A percentile compares a stretch with the other conserved stretches of the same genome.
These are phyloP conservation scores for Plasmopara viticola DNA, from an alignment of 352 stramenopile genomes.

Conservation along the genomic window DNA sequence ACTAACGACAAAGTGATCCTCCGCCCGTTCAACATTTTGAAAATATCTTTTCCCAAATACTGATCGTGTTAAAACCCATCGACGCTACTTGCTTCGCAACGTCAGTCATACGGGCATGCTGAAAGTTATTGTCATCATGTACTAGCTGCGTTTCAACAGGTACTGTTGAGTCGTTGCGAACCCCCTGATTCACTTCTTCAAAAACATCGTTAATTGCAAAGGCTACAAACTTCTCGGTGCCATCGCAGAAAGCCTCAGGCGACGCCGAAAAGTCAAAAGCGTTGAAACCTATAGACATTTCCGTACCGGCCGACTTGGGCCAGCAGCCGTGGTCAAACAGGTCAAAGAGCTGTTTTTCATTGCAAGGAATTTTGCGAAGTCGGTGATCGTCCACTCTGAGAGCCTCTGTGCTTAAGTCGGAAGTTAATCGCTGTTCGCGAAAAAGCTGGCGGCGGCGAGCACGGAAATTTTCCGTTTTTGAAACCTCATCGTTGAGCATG, in stretches of 20 bases:
- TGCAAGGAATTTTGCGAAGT: constrained; percentile 29
- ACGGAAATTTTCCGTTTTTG: constrained; percentile 38
- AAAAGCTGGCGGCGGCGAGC: constrained; percentile 27
- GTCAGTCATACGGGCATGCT: constrained; percentile 8
- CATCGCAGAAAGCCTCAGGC: constrained; percentile 33
- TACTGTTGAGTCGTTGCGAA: not conserved
- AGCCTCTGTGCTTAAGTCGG: constrained; percentile 5
- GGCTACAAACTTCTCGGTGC: constrained; percentile 1
- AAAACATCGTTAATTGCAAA: not conserved
- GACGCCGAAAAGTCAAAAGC: constrained; percentile 40
- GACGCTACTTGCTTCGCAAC: constrained; percentile 14
- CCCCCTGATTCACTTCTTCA: not conserved
- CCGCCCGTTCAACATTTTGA: not conserved
- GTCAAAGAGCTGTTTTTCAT: constrained; percentile 13
- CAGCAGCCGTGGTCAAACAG: constrained; percentile 20
- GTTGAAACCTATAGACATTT: constrained; percentile 35
- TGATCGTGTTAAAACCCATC: constrained; percentile 21
- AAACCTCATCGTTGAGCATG: not conserved
- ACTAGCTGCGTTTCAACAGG: not conserved
- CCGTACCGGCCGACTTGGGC: constrained; percentile 15
- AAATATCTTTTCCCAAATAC: constrained; percentile 30
- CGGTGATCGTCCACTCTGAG: constrained; percentile 21
- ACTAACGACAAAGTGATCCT: no score
- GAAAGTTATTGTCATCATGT: constrained; percentile 3
- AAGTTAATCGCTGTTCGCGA: constrained; percentile 10